Evolutionary conservation across 2,329 filamentous ascomycete species (phyloP).

Genomic region (Nannizziopsis barbatae): DNA sequence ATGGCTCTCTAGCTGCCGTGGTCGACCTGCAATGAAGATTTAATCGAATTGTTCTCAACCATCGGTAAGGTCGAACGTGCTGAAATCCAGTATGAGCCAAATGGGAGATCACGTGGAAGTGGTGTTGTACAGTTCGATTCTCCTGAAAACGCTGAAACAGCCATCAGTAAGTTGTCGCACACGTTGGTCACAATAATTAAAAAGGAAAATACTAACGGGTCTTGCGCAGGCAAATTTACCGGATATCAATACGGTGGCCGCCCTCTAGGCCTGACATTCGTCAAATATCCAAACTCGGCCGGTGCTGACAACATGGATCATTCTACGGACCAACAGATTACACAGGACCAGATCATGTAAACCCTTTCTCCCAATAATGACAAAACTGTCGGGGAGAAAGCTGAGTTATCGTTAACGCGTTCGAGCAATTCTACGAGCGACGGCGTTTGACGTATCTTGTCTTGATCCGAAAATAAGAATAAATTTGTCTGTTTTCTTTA

Average conservation of each 20-base stretch:
- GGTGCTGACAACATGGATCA: conserved; percentile 70
- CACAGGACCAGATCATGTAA: conserved; percentile 98
- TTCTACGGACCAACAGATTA: conserved; percentile 47
- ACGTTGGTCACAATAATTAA: background rate
- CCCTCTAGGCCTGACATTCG: conserved; percentile 82
- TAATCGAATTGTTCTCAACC: conserved; percentile 91
- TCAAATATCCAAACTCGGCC: conserved; percentile 73
- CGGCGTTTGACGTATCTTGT: too few relatives aligned
- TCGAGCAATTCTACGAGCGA: too few relatives aligned
- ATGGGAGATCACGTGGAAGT: conserved; percentile 84
- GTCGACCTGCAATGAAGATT: conserved; percentile 97
- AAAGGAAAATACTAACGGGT: conserved; percentile 20
- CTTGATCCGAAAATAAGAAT: too few relatives aligned
- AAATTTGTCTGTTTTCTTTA: too few relatives aligned
- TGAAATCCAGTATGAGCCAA: conserved; percentile 98
- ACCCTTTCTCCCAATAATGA: background rate
- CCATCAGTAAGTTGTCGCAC: conserved; percentile 51
- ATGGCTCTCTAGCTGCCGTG: conserved; percentile 63
- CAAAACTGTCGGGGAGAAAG: background rate
- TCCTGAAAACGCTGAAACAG: conserved; percentile 74
- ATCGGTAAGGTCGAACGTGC: conserved; percentile 97
- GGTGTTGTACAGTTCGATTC: conserved; percentile 92
- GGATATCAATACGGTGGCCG: conserved; percentile 95
- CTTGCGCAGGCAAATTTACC: conserved; percentile 67
- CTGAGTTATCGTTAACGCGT: too few relatives aligned